These are phyloP conservation scores for Cucurbitaria berberidis DNA, from an alignment of 2,329 filamentous ascomycete genomes.

Conservation along the genomic window DNA sequence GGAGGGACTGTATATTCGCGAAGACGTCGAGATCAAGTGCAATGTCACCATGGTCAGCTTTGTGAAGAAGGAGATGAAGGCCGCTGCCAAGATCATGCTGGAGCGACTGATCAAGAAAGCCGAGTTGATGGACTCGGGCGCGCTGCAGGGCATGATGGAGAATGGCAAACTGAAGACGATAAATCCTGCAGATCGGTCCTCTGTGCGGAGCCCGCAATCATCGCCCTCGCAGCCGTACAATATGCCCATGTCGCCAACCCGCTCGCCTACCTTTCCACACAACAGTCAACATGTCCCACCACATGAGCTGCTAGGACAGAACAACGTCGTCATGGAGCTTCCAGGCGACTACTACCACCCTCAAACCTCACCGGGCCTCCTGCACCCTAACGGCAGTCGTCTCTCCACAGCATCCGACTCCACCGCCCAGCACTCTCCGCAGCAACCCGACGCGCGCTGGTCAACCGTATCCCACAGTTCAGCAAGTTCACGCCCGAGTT, in stretches of 20 bases:
- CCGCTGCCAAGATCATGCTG: constrained; percentile 71
- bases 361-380: constrained; percentile 34
- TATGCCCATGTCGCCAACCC: constrained; percentile 36
- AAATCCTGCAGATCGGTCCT: constrained; percentile 54
- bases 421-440: constrained; percentile 32
- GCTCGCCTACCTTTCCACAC: constrained; percentile 27
- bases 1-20: constrained; percentile 71
- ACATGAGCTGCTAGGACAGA: constrained; percentile 32
- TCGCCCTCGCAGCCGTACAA: constrained; percentile 36
- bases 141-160: constrained; percentile 71
- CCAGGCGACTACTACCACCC: constrained; percentile 51
- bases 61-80: constrained; percentile 70
- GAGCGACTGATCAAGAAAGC: constrained; percentile 73
- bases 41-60: constrained; percentile 70
- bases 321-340: constrained; percentile 50
- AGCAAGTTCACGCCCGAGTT: constrained; percentile 41
- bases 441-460: constrained; percentile 41
- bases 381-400: constrained; percentile 33
- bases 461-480: constrained; percentile 38
- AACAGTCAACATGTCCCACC: constrained; percentile 18
- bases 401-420: constrained; percentile 30
- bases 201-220: constrained; percentile 17
- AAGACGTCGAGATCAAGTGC: constrained; percentile 74
- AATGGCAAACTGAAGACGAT: constrained; percentile 67
- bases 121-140: constrained; percentile 69